Percentiles rank a stretch among this genome's conserved stretches.
Evolutionary conservation across 176 grass and related monocot genomes (phyloP).

Genomic region (Pontederia paniculata): DNA sequence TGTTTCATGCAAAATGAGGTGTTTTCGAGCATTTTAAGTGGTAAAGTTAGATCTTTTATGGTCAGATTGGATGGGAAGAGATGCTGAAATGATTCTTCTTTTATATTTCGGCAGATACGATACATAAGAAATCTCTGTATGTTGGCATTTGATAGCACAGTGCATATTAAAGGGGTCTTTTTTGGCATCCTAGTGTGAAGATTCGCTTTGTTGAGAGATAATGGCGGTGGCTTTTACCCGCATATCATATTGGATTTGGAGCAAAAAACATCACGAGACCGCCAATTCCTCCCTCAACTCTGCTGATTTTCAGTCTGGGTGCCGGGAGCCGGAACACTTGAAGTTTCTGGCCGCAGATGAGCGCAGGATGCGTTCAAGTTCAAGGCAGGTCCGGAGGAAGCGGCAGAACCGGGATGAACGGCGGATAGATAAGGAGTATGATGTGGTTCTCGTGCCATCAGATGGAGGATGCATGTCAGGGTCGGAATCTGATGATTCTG

Average conservation of each 20-base stretch:
- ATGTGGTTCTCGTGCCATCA: slow-evolving; percentile 14
- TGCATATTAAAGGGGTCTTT: no score
- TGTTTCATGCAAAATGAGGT: no score
- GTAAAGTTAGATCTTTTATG: no score
- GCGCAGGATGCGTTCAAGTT: slow-evolving; percentile 12
- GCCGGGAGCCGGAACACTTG: slow-evolving; percentile 6
- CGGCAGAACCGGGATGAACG: slow-evolving; percentile 17
- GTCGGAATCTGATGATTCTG: slow-evolving; percentile 12
- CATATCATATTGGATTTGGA: slow-evolving; percentile 20
- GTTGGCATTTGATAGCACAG: no score
- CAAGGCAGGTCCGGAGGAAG: slow-evolving; percentile 12
- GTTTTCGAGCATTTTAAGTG: no score
- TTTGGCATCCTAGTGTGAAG: no score
- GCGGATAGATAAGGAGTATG: slow-evolving; percentile 17
- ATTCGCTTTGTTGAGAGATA: background rate
- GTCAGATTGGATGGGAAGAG: no score
- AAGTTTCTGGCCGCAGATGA: slow-evolving; percentile 11
- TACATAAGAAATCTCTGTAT: no score
- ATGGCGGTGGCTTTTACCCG: slow-evolving; percentile 21
- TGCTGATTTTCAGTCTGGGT: slow-evolving; percentile 3
- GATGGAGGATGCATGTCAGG: slow-evolving; percentile 16
- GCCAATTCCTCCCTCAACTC: slow-evolving; percentile 12
- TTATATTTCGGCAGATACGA: no score
- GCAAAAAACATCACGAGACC: slow-evolving; percentile 9
- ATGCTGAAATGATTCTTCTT: no score